Evolutionary conservation across 1,284 basidiomycete species (phyloP), one percentile per base, ranked within the genome.

Genomic region (Ceratobasidium sp.): DNA sequence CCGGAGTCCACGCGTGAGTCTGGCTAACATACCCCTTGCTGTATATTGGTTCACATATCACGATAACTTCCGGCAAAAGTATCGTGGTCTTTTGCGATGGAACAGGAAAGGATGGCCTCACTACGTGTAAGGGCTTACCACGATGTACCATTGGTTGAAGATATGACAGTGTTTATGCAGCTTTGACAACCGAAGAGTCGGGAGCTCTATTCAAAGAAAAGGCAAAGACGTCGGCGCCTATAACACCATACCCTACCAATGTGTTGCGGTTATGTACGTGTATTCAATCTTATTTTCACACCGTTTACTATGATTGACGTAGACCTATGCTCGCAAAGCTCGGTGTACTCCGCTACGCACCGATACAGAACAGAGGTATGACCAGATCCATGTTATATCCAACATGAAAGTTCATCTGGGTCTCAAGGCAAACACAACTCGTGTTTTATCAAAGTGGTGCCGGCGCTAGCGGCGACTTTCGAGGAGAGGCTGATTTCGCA

Each of bases 371-470:
- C 58, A 40, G 51, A 28, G 49, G 73, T 76, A 42, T 26, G 61
- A 26, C 20, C 9, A 39, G 9, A 39, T 51, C 20, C 13, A 40
- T 42, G 9, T 66, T 26, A 7, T 56, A 28, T 39, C 1, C 39
- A 7, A n/a, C 20, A 13, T 4, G 4, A 2, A 0, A 18, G 10
- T 33, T 40, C 9, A 75, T 12, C 39, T 15, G 49, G 12, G n/a
- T 40, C 7, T 18, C 7, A 15, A 76, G 73, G 33, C 73, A 46
- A 10, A 18, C 67, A 33, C 79, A 80, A 42, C 60, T 80, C 42
- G 77, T 78, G 9, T 80, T 56, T 40, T 80, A 80, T 55, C 79
- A 80, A 64, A 78, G 75, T 64, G 79, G 79, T 23, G 66, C 78
- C 9, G 79, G 79, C 6, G 63, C 67, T 28, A 60, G 61, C 28